These are phyloP conservation scores for Eremothecium gossypii DNA, from an alignment of 1,139 yeast species.

Conservation along the genomic window DNA sequence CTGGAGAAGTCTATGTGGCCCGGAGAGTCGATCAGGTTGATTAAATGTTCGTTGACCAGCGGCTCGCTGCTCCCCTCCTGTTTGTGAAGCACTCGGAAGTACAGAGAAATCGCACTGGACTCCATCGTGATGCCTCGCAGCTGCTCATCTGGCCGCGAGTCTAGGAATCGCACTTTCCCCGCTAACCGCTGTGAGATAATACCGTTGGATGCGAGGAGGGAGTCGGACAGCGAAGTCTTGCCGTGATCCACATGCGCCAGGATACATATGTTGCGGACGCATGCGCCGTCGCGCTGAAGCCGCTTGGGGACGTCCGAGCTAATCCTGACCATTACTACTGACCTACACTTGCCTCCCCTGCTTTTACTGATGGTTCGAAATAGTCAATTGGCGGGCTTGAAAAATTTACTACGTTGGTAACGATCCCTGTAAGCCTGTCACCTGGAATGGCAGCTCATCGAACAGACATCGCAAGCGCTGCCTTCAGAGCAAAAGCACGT, in stretches of 20 bases:
- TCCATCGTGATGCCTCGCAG: conserved; percentile 97
- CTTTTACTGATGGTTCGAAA: too few species aligned
- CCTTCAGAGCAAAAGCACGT: too few species aligned
- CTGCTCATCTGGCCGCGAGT: conserved; percentile 93
- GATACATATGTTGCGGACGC: conserved; percentile 84
- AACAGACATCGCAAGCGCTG: too few species aligned
- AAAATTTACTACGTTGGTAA: too few species aligned
- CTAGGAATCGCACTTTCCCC: conserved; percentile 87
- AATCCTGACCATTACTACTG: conserved; percentile 28
- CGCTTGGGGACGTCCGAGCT: conserved; percentile 55
- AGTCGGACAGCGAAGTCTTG: conserved; percentile 89
- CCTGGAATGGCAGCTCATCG: too few species aligned
- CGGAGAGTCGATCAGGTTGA: conserved; percentile 93
- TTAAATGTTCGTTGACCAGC: conserved; percentile 62
- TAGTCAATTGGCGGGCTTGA: too few species aligned
- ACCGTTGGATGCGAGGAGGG: conserved; percentile 88
- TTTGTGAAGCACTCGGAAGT: conserved; percentile 57
- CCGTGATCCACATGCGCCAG: conserved; percentile 99
- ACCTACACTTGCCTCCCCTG: too few species aligned
- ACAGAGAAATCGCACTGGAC: conserved; percentile 82
- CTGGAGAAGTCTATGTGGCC: conserved; percentile 97
- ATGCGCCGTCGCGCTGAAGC: conserved; percentile 59
- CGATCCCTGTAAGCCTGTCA: too few species aligned
- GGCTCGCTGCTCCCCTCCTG: conserved; percentile 35
- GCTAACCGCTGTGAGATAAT: conserved; percentile 92